A percentile compares a stretch with the other conserved stretches of the same genome.
Conservation (phyloP, 2,329 filamentous ascomycete species). For the Didymella keratinophila region DNA sequence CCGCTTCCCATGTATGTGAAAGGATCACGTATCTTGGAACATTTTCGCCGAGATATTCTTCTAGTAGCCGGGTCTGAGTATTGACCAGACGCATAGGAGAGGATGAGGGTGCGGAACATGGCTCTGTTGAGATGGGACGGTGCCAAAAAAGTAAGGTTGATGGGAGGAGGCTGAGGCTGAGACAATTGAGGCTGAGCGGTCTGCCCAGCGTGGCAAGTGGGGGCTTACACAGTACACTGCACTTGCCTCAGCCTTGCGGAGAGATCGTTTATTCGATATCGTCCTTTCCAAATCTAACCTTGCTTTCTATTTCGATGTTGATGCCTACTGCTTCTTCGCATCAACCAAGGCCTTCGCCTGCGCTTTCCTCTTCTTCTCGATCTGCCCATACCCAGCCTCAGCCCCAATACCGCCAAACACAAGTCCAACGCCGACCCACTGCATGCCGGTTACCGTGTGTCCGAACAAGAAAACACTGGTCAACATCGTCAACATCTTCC, state of each 20-base stretch:
- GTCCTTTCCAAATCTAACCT: background rate
- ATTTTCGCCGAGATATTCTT: too few relatives aligned
- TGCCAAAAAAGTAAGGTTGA: too few relatives aligned
- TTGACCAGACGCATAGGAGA: too few relatives aligned
- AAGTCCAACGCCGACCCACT: conserved; percentile 90
- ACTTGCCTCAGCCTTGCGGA: conserved; percentile 20
- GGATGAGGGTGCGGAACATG: too few relatives aligned
- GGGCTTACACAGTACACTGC: too few relatives aligned
- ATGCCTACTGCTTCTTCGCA: conserved; percentile 25
- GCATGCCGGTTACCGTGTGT: conserved; percentile 83
- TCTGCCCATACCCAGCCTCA: conserved; percentile 80
- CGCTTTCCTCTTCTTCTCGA: conserved; percentile 85
- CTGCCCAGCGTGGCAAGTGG: too few relatives aligned
- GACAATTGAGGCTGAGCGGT: too few relatives aligned
- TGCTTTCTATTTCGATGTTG: too few relatives aligned
- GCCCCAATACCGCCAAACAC: conserved; percentile 96
- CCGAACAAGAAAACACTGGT: conserved; percentile 94
- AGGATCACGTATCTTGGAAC: too few relatives aligned
- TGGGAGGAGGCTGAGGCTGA: too few relatives aligned
- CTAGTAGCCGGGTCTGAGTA: too few relatives aligned
- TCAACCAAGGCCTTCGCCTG: conserved; percentile 59
- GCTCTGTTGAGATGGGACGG: too few relatives aligned
- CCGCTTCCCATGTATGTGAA: background rate
- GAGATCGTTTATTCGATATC: background rate
- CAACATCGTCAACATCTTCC: conserved; percentile 99